phyloP scores from a whole-genome alignment of 306 rosid species.

The cucumber (Cucumis sativus) region Cucumber_9930_V3 NC_026660.2:26531501-26532000 shows the following conservation, averaged over 20 bases:
- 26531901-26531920: not conserved
- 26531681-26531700: not conserved
- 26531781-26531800: conserved; percentile 29
- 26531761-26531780: conserved; percentile 41
- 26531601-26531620: too few species aligned
- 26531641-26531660: not conserved
- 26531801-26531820: conserved; percentile 22
- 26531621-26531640: not conserved
- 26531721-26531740: not conserved
- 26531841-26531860: not conserved
- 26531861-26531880: too few species aligned
- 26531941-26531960: conserved; percentile 26
- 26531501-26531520: too few species aligned
- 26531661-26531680: too few species aligned
- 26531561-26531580: not conserved
- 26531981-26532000: not conserved
- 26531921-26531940: not conserved
- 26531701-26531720: not conserved
- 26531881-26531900: not conserved
- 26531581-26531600: too few species aligned
- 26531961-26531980: conserved; percentile 52
- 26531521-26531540: too few species aligned
- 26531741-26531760: not conserved
- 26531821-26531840: conserved; percentile 42
- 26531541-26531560: too few species aligned